Evolutionary conservation across 2,329 filamentous ascomycete species (phyloP).

Genomic region (Clarireedia paspali): DNA sequence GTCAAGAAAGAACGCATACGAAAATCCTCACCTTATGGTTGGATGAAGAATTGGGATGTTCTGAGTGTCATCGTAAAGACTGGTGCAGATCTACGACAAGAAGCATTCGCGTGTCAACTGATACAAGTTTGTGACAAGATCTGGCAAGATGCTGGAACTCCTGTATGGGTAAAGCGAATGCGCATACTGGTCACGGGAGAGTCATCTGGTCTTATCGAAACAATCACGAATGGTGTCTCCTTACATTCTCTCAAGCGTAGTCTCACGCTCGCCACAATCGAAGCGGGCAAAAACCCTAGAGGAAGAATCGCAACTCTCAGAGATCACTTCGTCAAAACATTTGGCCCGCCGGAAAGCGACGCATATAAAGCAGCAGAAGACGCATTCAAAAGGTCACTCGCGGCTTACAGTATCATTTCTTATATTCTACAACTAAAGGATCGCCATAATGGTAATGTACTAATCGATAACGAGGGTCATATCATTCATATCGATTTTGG

Average conservation of each 20-base stretch:
- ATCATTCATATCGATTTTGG: slow-evolving; percentile 87
- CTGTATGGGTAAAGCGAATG: slow-evolving; percentile 88
- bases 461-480: slow-evolving; percentile 79
- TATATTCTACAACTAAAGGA: slow-evolving; percentile 82
- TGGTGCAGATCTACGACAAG: slow-evolving; percentile 72
- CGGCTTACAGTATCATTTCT: slow-evolving; percentile 78
- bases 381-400: slow-evolving; percentile 73
- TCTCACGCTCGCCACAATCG: slow-evolving; percentile 67
- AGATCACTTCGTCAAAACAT: slow-evolving; percentile 76
- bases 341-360: slow-evolving; percentile 62
- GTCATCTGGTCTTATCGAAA: slow-evolving; percentile 77
- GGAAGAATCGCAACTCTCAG: slow-evolving; percentile 72
- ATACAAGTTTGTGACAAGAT: slow-evolving; percentile 77
- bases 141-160: slow-evolving; percentile 65
- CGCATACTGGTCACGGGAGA: slow-evolving; percentile 79
- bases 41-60: slow-evolving; percentile 86
- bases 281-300: slow-evolving; percentile 63
- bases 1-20: slow-evolving; percentile 78
- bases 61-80: slow-evolving; percentile 85
- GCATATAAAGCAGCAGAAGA: slow-evolving; percentile 65
- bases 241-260: slow-evolving; percentile 78
- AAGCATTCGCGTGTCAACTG: slow-evolving; percentile 80
- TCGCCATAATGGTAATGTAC: slow-evolving; percentile 77
- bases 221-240: slow-evolving; percentile 83
- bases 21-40: slow-evolving; percentile 75